Evolutionary conservation across 2,329 filamentous ascomycete species (phyloP).

Genomic region (Lachnellula occidentalis): DNA sequence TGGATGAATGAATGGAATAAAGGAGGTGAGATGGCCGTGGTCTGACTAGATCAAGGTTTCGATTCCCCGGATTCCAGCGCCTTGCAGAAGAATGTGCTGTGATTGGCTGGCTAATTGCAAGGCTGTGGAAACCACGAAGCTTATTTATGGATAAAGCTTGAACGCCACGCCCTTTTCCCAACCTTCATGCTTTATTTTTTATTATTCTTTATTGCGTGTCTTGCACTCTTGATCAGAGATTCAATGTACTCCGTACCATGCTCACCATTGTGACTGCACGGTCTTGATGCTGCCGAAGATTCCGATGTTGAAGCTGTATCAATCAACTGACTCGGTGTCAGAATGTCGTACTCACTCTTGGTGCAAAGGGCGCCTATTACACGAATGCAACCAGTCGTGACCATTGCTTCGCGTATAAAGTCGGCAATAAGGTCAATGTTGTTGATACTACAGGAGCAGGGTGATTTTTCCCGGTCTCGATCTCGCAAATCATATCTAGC

Average conservation of each 20-base stretch:
- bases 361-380: not conserved
- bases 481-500: not conserved
- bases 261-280: too few species aligned
- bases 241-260: too few species aligned
- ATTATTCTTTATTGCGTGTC: too few species aligned
- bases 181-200: too few species aligned
- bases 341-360: not conserved
- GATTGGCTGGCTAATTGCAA: constrained; percentile 7
- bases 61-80: not conserved
- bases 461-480: not conserved
- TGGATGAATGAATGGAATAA: not conserved
- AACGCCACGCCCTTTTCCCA: not conserved
- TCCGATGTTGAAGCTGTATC: too few species aligned
- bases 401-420: not conserved
- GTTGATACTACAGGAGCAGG: not conserved
- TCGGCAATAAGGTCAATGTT: too few species aligned
- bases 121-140: constrained; percentile 2
- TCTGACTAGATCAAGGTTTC: not conserved
- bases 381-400: not conserved
- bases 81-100: not conserved
- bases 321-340: too few species aligned
- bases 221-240: too few species aligned
- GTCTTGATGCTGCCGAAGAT: too few species aligned
- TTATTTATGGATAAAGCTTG: not conserved
- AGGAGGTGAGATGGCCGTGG: not conserved